phyloP scores from a whole-genome alignment of 1,284 basidiomycete genomes.

The Mycosarcoma maydis region DNA sequence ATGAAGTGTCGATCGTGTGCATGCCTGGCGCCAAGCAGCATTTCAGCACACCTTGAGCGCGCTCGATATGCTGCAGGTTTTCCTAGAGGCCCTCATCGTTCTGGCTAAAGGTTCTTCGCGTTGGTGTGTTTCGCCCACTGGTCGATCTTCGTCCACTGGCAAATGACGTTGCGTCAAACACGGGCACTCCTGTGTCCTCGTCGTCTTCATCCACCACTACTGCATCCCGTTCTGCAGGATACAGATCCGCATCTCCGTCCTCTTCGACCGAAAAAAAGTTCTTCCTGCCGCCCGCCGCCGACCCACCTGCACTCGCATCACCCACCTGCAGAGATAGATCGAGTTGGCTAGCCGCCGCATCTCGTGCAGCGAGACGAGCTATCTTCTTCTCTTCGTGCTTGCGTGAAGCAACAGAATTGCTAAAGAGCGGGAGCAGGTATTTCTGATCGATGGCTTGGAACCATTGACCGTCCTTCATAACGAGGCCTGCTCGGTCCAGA shows the following conservation, averaged over 20 bases:
- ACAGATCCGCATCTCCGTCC: constrained; percentile 21
- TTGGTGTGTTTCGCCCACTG: constrained; percentile 37
- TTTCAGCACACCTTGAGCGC: too few species aligned
- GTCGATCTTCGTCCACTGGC: constrained; percentile 22
- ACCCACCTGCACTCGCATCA: constrained; percentile 1
- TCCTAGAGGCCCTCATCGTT: not conserved
- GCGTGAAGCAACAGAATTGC: constrained; percentile 73
- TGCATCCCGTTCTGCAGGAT: constrained; percentile 42
- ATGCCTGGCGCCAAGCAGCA: too few species aligned
- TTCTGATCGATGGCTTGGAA: constrained; percentile 95
- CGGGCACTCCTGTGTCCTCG: constrained; percentile 12
- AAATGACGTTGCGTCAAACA: constrained; percentile 36
- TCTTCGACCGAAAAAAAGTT: constrained; percentile 42
- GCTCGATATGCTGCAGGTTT: not conserved
- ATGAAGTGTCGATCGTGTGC: too few species aligned
- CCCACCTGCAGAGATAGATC: constrained; percentile 4
- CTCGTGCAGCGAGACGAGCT: constrained; percentile 37
- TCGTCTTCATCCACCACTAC: constrained; percentile 47
- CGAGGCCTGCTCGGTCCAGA: constrained; percentile 61
- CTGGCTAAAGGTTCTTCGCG: constrained; percentile 33
- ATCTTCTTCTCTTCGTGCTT: constrained; percentile 65
- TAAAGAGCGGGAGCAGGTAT: constrained; percentile 92
- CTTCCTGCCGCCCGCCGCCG: constrained; percentile 6
- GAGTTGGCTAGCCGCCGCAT: constrained; percentile 27
- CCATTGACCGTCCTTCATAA: constrained; percentile 78